Conservation (phyloP, 768 basidiomycete genomes). For the Tremella yokohamensis region DNA sequence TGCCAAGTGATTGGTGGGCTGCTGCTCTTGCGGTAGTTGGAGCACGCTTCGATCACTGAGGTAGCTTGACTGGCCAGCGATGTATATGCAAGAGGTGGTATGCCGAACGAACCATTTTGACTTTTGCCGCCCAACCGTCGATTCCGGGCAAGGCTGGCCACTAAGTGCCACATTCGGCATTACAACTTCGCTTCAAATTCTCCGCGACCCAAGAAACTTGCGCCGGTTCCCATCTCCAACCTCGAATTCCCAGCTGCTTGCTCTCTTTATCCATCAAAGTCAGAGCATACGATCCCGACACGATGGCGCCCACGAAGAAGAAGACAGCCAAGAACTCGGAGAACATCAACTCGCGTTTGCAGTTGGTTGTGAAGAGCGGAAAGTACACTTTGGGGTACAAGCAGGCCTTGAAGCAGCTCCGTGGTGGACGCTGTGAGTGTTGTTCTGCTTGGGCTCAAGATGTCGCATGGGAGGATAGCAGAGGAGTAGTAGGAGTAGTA, state of each 20-base stretch:
- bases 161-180: constrained; percentile 16
- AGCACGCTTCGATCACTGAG: too few relatives aligned
- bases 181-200: constrained; percentile 5
- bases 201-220: constrained; percentile 9
- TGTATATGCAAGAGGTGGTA: too few relatives aligned
- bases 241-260: not conserved
- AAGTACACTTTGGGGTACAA: constrained; percentile 98
- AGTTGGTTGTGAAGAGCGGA: constrained; percentile 96
- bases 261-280: too few relatives aligned
- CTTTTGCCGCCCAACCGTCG: too few relatives aligned
- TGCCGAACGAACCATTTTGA: too few relatives aligned
- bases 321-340: constrained; percentile 90
- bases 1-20: too few relatives aligned
- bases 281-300: constrained; percentile 10
- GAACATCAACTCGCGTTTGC: constrained; percentile 83
- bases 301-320: constrained; percentile 93
- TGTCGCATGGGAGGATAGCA: too few relatives aligned
- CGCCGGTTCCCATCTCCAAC: not conserved
- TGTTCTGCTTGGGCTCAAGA: not conserved
- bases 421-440: constrained; percentile 87
- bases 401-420: constrained; percentile 96
- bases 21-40: too few relatives aligned
- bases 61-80: too few relatives aligned
- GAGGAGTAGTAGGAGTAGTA: too few relatives aligned
- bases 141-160: too few relatives aligned